Evolutionary conservation across 2,329 filamentous ascomycete species (phyloP), one percentile per base, ranked within the genome.

Genomic region (Aspergillus pseudonomiae): DNA sequence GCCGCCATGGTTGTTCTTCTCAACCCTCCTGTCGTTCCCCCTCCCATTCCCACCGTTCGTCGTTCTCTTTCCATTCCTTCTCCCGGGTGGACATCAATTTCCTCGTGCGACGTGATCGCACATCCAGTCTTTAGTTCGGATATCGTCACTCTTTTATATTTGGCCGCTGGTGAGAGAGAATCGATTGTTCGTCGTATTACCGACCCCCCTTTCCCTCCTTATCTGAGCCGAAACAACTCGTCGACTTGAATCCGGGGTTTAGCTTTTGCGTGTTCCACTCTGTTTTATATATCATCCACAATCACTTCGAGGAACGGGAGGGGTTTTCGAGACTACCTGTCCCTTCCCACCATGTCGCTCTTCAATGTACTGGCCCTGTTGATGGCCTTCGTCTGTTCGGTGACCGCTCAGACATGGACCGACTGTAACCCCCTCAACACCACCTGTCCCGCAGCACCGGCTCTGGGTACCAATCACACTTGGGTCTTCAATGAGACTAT

Each of bases 401-500:
- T 73, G 34, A 59, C 68, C 26, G 93, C 90, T 56, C 94, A 97
- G 77, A 93, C 93, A 36, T 88, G 79, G 61, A 93, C 91, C 9
- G 77, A 84, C 48, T 98, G 94, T 82, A 89, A 96, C 74, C 94
- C 94, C 6, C 83, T 90, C 72, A 85, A 93, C 67, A 78, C 81
- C 64, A 87, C 84, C 50, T 96, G 93, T 75, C 87, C 91, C 1
- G 77, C 88, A 46, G 86, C 95, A 75, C 83, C 88, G 2, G 93
- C 91, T 14, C 84, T 96, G 21, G 88, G 89, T 61, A 81, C 79
- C 9, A 75, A 83, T 36, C 83, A 89, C 77, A 82, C 80, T 54
- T 91, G 88, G 78, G 76, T 84, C 74, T 92, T 92, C 82, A 91
- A 90, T 74, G 70, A 74, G 32, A 88, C 83, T 10, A 54, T 89